Percentiles rank a stretch among this genome's conserved stretches.
Conservation (phyloP, 352 stramenopile species). For the Phytophthora hibernalis region DNA sequence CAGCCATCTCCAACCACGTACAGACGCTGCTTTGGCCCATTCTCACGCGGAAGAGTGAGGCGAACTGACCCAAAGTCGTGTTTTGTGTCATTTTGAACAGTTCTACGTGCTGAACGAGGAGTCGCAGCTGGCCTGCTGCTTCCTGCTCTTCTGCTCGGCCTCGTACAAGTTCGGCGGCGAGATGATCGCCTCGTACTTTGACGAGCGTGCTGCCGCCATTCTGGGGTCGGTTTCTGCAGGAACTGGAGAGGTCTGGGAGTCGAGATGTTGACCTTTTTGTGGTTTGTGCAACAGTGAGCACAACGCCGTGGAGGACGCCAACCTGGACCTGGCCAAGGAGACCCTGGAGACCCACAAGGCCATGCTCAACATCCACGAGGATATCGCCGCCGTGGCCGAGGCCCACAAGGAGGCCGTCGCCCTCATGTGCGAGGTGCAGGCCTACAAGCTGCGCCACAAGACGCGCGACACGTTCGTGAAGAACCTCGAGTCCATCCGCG, state of each 20-base stretch:
- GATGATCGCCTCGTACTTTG: conserved; percentile 87
- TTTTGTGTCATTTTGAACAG: conserved; percentile 31
- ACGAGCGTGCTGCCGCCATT: conserved; percentile 77
- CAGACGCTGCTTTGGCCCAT: not conserved
- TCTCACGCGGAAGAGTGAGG: not conserved
- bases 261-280: conserved; percentile 8
- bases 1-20: conserved; percentile 85
- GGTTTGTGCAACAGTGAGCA: conserved; percentile 60
- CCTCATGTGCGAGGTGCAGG: conserved; percentile 88
- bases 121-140: conserved; percentile 85
- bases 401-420: conserved; percentile 85
- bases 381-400: conserved; percentile 78
- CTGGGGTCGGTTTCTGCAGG: conserved; percentile 50
- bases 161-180: conserved; percentile 89
- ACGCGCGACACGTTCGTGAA: conserved; percentile 88
- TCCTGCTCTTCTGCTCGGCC: conserved; percentile 86
- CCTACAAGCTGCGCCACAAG: conserved; percentile 89
- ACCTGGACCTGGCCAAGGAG: conserved; percentile 84
- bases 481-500: conserved; percentile 87
- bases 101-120: conserved; percentile 90
- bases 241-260: not conserved
- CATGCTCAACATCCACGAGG: conserved; percentile 87
- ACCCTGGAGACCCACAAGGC: conserved; percentile 84
- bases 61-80: conserved; percentile 5
- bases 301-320: conserved; percentile 86